Base-by-base conservation (phyloP, 169 alveolate species). In the Theileria annulata region DNA sequence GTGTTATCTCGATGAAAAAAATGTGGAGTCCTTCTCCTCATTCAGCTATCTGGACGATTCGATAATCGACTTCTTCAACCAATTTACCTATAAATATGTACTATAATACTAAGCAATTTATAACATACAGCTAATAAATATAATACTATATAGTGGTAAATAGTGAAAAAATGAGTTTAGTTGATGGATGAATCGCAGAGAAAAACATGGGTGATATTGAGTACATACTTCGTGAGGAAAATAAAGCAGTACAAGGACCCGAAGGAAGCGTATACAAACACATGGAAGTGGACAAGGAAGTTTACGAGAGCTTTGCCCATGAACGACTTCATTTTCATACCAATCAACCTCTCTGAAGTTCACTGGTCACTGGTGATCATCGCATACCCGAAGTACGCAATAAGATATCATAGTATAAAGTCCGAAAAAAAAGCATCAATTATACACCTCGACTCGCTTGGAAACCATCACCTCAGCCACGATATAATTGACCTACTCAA, bases 341-440 rank as follows among this genome's bases (percentile, higher is more conserved):
- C 92, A 23, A 76, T 86, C 28, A 86, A 86, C 37, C 73, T 80
- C 15, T 54, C 59, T 15, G 82, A 76, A 15, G 80, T 80, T 4
- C 92, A 86, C 73, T 86, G 92, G 92, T 86, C 92, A 8, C 69
- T 86, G 48, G 87, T 80, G 15, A 51, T 86, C 12, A 51, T 86
- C 19, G 80, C 82, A 33, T 80, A 80, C 51, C 92, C 92, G 31
- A 71, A 76, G 35, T 77, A 73, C 30, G 77, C 87, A 60, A 76
- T 79, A 59, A 42, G 81, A 13, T 63, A 23, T 70, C 28, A 62
- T 9, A 69, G 13, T 66, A 69, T n/a, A 6, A 59, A 21, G 35
- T 64, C 49, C 3, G 79, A 42, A 15, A 75, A 51, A 12, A 58
- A 75, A 35, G 92, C 91, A 1, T 51, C 87, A 35, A 86, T 86